phyloP scores from a whole-genome alignment of 2,329 filamentous ascomycete genomes.

The Ceratocystis cubensis region DNA sequence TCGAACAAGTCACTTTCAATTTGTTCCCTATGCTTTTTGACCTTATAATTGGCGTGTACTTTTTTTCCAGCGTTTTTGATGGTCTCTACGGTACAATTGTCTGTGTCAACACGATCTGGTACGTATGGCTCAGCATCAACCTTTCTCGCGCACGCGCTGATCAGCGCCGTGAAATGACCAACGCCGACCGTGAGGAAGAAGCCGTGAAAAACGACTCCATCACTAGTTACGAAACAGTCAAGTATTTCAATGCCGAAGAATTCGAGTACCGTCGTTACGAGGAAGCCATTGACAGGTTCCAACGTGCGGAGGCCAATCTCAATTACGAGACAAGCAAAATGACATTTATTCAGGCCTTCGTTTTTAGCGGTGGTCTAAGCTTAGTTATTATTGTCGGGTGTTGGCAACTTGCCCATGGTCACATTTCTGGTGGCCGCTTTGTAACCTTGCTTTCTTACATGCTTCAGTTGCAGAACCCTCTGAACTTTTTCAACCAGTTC shows the following conservation, averaged over 20 bases:
- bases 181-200: slow-evolving; percentile 86
- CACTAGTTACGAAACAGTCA: slow-evolving; percentile 93
- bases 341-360: slow-evolving; percentile 67
- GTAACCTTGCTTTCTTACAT: slow-evolving; percentile 64
- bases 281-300: slow-evolving; percentile 56
- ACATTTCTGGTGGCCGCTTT: slow-evolving; percentile 56
- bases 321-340: slow-evolving; percentile 65
- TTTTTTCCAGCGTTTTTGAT: slow-evolving; percentile 68
- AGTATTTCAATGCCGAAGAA: slow-evolving; percentile 75
- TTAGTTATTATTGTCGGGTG: slow-evolving; percentile 61
- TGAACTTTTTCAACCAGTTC: slow-evolving; percentile 88
- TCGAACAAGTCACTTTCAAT: slow-evolving; percentile 93
- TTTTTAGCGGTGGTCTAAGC: slow-evolving; percentile 67
- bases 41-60: slow-evolving; percentile 69
- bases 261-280: slow-evolving; percentile 68
- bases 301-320: slow-evolving; percentile 62
- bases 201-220: slow-evolving; percentile 98
- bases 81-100: slow-evolving; percentile 52
- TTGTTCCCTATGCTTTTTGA: slow-evolving; percentile 92
- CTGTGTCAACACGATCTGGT: slow-evolving; percentile 83
- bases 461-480: slow-evolving; percentile 63
- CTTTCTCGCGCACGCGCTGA: slow-evolving; percentile 90
- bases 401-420: slow-evolving; percentile 59
- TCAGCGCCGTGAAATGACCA: slow-evolving; percentile 85
- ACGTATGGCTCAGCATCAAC: slow-evolving; percentile 89